phyloP scores from a whole-genome alignment of 768 basidiomycete species.

The Tylopilus plumbeoviolaceoides region DNA sequence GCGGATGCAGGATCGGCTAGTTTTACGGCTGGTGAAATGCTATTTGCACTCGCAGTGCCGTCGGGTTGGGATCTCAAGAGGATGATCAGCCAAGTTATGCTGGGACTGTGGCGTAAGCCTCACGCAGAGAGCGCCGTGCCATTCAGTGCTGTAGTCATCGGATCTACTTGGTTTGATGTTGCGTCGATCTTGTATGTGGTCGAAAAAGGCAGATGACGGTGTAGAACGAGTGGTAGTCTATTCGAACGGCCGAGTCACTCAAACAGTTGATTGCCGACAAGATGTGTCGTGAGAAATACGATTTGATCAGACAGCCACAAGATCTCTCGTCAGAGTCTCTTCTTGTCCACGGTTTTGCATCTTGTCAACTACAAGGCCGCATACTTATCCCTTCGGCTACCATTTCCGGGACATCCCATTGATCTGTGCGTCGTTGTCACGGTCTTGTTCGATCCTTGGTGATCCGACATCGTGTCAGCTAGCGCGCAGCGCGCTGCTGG shows the following conservation, averaged over 20 bases:
- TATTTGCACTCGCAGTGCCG: not conserved
- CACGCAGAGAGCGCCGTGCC: slow-evolving; percentile 31
- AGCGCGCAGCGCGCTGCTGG: not conserved
- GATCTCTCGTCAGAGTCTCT: too few relatives aligned
- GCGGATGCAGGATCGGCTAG: slow-evolving; percentile 23
- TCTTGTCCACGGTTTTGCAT: too few relatives aligned
- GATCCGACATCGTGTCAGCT: not conserved
- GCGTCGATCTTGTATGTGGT: slow-evolving; percentile 27
- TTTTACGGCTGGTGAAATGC: slow-evolving; percentile 24
- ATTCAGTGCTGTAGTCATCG: slow-evolving; percentile 25
- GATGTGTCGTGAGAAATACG: not conserved
- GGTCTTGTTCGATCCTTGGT: not conserved
- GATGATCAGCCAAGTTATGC: not conserved
- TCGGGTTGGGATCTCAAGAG: slow-evolving; percentile 14
- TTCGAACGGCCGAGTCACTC: not conserved
- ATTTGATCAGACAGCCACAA: too few relatives aligned
- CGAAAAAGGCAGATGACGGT: too few relatives aligned
- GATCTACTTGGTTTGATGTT: slow-evolving; percentile 28
- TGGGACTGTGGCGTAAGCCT: slow-evolving; percentile 9
- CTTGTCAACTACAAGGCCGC: too few relatives aligned
- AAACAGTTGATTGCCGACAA: not conserved
- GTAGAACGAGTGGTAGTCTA: too few relatives aligned
- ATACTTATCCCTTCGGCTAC: too few relatives aligned
- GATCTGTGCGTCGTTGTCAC: not conserved
- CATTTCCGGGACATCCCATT: not conserved